These are phyloP conservation scores for Melampsora larici-populina DNA, from an alignment of 1,284 basidiomycete genomes.

Conservation along the genomic window DNA sequence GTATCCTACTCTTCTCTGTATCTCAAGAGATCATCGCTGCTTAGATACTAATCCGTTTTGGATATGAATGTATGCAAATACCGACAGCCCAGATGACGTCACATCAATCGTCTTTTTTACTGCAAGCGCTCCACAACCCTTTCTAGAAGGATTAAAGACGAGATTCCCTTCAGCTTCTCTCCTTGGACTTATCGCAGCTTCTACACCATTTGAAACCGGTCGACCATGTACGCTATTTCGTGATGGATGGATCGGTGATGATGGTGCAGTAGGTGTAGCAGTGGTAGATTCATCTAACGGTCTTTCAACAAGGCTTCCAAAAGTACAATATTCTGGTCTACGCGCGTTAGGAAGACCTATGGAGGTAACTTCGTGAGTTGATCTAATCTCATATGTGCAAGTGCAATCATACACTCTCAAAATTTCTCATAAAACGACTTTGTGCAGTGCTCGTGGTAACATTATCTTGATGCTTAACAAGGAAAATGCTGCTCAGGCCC, in stretches of 20 bases:
- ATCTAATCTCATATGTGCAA: background rate
- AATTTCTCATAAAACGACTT: background rate
- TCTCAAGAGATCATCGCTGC: background rate
- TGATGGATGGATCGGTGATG: conserved; percentile 20
- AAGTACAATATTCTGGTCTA: conserved; percentile 12
- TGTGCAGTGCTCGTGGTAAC: conserved; percentile 30
- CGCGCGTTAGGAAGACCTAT: conserved; percentile 15
- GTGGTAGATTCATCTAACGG: background rate
- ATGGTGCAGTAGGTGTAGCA: conserved; percentile 34
- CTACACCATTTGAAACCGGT: conserved; percentile 41
- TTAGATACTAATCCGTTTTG: background rate
- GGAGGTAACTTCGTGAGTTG: conserved; percentile 15
- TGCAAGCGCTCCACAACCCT: conserved; percentile 14
- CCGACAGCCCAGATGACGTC: conserved; percentile 4
- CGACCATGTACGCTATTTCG: conserved; percentile 24
- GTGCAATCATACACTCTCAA: background rate
- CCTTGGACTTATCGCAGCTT: conserved; percentile 31
- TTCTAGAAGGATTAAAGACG: conserved; percentile 11
- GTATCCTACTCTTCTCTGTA: too few relatives aligned
- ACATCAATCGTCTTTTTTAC: conserved; percentile 33
- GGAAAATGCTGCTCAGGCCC: conserved; percentile 16
- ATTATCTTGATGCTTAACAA: conserved; percentile 31
- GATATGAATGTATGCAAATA: background rate
- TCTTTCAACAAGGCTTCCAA: background rate
- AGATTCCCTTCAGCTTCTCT: conserved; percentile 6